Conservation (phyloP, 2,329 filamentous ascomycete genomes). For the Aspergillus sp. region DNA sequence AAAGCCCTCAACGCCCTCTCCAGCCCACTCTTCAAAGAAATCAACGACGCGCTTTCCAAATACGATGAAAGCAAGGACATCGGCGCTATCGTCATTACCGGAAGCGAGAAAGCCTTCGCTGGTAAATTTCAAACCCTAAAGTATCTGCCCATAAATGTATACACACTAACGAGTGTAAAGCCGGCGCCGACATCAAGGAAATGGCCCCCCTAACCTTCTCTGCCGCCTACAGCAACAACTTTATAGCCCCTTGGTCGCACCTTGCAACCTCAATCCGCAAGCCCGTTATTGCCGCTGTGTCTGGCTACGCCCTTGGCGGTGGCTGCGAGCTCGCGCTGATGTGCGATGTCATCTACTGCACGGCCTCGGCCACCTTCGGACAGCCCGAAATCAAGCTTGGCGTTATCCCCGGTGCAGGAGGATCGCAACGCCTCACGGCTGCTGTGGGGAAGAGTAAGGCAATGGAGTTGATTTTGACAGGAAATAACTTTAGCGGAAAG, state of each 20-base stretch:
- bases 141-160: neutral
- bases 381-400: constrained; percentile 97
- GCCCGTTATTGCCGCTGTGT: constrained; percentile 90
- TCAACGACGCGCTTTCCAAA: constrained; percentile 73
- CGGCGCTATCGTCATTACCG: constrained; percentile 79
- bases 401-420: constrained; percentile 86
- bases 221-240: constrained; percentile 81
- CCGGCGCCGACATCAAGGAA: constrained; percentile 98
- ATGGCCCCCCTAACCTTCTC: constrained; percentile 93
- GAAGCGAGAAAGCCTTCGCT: constrained; percentile 85
- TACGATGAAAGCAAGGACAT: constrained; percentile 71
- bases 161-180: constrained; percentile 38
- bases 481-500: constrained; percentile 76
- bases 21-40: constrained; percentile 84
- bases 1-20: constrained; percentile 94
- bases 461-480: constrained; percentile 90
- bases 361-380: constrained; percentile 81
- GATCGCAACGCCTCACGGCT: constrained; percentile 81
- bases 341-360: constrained; percentile 94
- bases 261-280: constrained; percentile 84
- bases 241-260: constrained; percentile 93
- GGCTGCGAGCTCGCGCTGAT: constrained; percentile 97
- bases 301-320: constrained; percentile 89
- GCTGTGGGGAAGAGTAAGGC: constrained; percentile 81
- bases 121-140: constrained; percentile 30